phyloP scores from a whole-genome alignment of 1,139 yeast genomes.

The Candida pseudoviswanathii region DNA sequence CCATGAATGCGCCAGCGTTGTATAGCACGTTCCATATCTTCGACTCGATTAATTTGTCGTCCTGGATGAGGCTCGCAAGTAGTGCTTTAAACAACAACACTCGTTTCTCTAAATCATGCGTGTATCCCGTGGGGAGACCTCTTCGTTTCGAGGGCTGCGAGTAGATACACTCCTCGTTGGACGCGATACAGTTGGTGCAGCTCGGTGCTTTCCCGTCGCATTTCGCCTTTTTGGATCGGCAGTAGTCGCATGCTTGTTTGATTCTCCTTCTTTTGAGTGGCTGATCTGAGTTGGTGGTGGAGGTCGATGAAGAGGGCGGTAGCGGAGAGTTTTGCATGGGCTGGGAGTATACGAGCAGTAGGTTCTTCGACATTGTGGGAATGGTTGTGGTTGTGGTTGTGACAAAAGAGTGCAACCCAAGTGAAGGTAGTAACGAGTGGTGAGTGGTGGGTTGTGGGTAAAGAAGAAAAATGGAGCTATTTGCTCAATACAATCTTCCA shows the following conservation, averaged over 20 bases:
- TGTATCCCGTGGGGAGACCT: slow-evolving; percentile 28
- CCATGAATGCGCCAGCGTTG: slow-evolving; percentile 5
- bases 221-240: slow-evolving; percentile 26
- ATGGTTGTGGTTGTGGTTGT: no score
- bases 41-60: slow-evolving; percentile 12
- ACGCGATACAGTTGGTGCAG: slow-evolving; percentile 22
- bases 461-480: no score
- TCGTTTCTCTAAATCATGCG: slow-evolving; percentile 25
- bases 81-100: slow-evolving; percentile 21
- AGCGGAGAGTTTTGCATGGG: background rate
- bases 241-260: slow-evolving; percentile 28
- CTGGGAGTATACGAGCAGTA: background rate
- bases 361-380: background rate
- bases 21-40: slow-evolving; percentile 11
- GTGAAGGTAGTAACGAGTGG: no score
- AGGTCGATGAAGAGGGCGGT: background rate
- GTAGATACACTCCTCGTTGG: slow-evolving; percentile 20
- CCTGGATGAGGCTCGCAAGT: slow-evolving; percentile 15
- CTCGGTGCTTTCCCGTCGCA: slow-evolving; percentile 26
- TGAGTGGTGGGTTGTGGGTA: background rate
- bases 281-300: background rate
- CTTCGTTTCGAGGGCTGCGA: slow-evolving; percentile 22
- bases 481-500: no score
- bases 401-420: no score
- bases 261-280: slow-evolving; percentile 17